Percentiles rank a stretch among this genome's conserved stretches.
These are phyloP conservation scores for Aspergillus sp. DNA, from an alignment of 2,329 filamentous ascomycete genomes.

Conservation along the genomic window DNA sequence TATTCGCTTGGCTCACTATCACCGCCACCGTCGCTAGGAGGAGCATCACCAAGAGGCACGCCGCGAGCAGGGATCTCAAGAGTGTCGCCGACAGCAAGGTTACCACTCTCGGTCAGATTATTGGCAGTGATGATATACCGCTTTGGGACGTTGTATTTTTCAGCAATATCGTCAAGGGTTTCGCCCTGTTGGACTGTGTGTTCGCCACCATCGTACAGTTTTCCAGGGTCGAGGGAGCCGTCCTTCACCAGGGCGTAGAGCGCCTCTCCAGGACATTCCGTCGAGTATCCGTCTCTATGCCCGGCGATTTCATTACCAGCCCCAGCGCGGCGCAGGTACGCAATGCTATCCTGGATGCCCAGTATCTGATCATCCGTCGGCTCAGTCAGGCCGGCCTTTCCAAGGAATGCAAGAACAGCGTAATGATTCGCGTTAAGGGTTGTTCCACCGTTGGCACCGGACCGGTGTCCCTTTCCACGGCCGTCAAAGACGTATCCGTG, in stretches of 20 bases:
- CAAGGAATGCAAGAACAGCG: constrained; percentile 16
- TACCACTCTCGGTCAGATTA: not conserved
- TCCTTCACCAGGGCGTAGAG: not conserved
- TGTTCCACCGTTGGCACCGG: constrained; percentile 13
- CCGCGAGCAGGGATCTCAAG: constrained; percentile 9
- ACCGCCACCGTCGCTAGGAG: not conserved
- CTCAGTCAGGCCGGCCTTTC: constrained; percentile 8
- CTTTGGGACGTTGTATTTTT: constrained; percentile 2
- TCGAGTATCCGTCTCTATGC: not conserved
- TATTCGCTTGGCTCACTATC: constrained; percentile 3
- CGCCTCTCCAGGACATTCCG: constrained; percentile 2
- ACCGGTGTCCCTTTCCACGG: constrained; percentile 10
- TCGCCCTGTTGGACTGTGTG: not conserved
- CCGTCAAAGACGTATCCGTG: constrained; percentile 19
- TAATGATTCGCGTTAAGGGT: constrained; percentile 17
- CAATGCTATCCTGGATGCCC: constrained; percentile 8
- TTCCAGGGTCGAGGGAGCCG: constrained; percentile 1
- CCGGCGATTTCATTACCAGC: not conserved
- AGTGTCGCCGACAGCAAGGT: not conserved
- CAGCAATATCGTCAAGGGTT: not conserved
- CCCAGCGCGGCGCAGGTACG: not conserved
- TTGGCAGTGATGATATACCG: constrained; percentile 5
- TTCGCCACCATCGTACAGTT: not conserved
- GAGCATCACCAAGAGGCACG: not conserved
- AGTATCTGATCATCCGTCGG: constrained; percentile 9